Base-by-base conservation (phyloP, 2,329 filamentous ascomycete genomes). In the Triangularia verruculosa region DNA sequence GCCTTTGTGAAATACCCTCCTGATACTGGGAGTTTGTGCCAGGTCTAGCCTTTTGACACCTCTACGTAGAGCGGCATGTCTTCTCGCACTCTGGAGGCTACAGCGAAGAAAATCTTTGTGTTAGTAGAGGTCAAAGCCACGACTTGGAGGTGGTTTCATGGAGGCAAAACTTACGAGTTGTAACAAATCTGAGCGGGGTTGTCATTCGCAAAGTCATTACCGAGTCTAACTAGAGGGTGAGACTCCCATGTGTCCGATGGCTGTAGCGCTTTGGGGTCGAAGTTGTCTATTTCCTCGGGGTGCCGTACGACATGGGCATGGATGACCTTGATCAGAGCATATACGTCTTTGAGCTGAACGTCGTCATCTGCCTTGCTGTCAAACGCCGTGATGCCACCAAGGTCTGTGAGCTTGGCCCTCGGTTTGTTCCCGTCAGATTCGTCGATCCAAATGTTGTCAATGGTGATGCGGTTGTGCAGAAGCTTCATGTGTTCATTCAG, bases 31-130 rank as follows among this genome's bases (percentile, higher is more conserved):
- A 6, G 20, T 47, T 8, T 20, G 4, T 8, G 39, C 39, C 20
- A 9, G n/a, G 8, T 8, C n/a, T 3, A 20, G 8, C 6, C 4
- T 17, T n/a, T 2, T 0, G 4, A 9, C 1, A n/a, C 8, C 11
- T 20, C 39, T 20, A 9, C 15, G 3, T 13, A 17, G 2, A 39
- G 4, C 39, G n/a, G 11, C n/a, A 17, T 9, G 2, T 47, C 9
- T 0, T 17, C 7, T 47, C 3, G 8, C 4, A 2, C 20, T 5
- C 11, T 3, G 5, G 39, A 47, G 39, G 39, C 39, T 47, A 17
- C 13, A 17, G 12, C 5, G 5, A 5, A 47, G 7, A 9, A 17
- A 20, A n/a, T n/a, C n/a, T 20, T 47, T 20, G 6, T 47, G 39
- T 47, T 2, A 47, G 39, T 3, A 39, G n/a, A n/a, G n/a, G n/a